Percentiles rank a stretch among this genome's conserved stretches.
phyloP scores from a whole-genome alignment of 176 grass and related monocot genomes.

The Oryza glaberrima region DNA sequence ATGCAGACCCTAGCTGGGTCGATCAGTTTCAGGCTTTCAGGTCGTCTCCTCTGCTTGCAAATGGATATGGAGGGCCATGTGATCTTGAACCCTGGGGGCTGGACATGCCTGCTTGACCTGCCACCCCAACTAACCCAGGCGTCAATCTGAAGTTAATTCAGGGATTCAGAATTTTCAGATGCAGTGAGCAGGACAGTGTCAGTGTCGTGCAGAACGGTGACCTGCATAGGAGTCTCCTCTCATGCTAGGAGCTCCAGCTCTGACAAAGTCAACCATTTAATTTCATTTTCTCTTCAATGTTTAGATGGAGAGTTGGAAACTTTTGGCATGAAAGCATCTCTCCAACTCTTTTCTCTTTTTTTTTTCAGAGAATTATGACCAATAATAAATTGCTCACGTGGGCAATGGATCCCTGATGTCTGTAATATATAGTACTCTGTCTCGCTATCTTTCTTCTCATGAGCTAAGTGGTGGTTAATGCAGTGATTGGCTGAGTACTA shows the following conservation, averaged over 20 bases:
- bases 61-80: not conserved
- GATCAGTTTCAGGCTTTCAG: not conserved
- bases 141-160: slow-evolving; percentile 16
- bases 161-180: not conserved
- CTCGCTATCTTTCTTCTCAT: not conserved
- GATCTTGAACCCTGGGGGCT: not conserved
- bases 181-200: not conserved
- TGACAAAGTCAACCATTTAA: not conserved
- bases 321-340: not conserved
- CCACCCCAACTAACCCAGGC: not conserved
- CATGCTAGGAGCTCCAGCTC: not conserved
- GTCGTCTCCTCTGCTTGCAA: not conserved
- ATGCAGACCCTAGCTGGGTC: not conserved
- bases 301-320: not conserved
- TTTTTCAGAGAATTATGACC: not conserved
- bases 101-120: not conserved
- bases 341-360: not conserved
- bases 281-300: not conserved
- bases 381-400: not conserved
- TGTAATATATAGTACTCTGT: not conserved
- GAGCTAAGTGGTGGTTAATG: not conserved
- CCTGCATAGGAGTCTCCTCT: not conserved
- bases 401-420: not conserved
- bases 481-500: not conserved
- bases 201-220: not conserved